Conservation (phyloP, 768 basidiomycete species). For the Cubamyces lactineus region DNA sequence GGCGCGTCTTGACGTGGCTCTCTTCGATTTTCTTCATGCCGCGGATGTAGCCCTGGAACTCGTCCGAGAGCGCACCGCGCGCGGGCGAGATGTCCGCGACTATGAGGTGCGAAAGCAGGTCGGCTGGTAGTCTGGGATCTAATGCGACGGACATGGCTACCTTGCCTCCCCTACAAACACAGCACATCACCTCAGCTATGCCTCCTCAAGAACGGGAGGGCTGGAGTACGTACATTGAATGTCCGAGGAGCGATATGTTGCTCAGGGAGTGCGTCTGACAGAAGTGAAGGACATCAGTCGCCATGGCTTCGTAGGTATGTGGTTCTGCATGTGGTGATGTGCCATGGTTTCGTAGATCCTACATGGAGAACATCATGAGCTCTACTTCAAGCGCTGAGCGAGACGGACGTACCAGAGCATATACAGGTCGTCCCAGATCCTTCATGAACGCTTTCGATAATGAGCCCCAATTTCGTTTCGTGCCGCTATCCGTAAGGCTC, state of each 20-base stretch:
- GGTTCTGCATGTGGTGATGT: conserved; percentile 72
- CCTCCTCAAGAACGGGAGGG: not conserved
- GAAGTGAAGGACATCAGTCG: conserved; percentile 73
- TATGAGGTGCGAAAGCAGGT: conserved; percentile 59
- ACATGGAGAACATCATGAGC: not conserved
- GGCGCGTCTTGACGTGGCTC: conserved; percentile 57
- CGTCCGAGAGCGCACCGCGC: conserved; percentile 55
- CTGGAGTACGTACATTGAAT: conserved; percentile 75
- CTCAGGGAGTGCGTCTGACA: conserved; percentile 54
- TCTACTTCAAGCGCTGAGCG: not conserved
- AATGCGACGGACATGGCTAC: conserved; percentile 75
- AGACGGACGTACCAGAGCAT: conserved; percentile 58
- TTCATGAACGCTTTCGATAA: conserved; percentile 75
- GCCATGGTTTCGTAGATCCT: conserved; percentile 94
- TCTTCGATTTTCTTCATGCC: conserved; percentile 77
- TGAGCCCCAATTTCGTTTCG: conserved; percentile 88
- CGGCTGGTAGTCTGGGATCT: conserved; percentile 44
- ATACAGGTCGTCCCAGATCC: conserved; percentile 68
- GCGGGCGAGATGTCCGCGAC: conserved; percentile 85
- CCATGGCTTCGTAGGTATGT: conserved; percentile 82
- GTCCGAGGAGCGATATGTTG: conserved; percentile 78
- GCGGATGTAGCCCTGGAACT: conserved; percentile 67
- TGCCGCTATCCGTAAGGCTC: conserved; percentile 56
- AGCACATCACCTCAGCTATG: not conserved
- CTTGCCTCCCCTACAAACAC: conserved; percentile 76